Base-by-base conservation (phyloP, 257 asterid species). In the Solanum lycopersicoides region DNA sequence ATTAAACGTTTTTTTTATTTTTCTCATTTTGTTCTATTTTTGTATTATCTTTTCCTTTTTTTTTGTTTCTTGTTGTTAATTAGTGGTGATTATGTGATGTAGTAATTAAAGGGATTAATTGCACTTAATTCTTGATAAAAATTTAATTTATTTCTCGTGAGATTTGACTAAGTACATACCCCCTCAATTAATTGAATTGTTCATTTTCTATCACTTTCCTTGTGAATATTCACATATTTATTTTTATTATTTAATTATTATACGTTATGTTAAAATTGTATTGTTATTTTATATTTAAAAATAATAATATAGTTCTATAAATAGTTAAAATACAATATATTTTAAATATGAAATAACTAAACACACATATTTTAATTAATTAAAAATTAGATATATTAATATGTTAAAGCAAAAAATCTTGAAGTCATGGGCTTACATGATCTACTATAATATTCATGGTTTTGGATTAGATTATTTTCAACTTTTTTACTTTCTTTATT, bases 391-490 rank as follows among this genome's bases (percentile, higher is more conserved):
- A 23, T 23, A 63, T 63, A 11, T 63, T 25, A 23, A 10, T n/a
- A 10, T 63, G 65, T 1, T 18, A 41, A 41, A 42, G 73, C 63
- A 69, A 59, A 82, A 66, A 18, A 23, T 72, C 82, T 82, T 82
- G 63, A 85, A 59, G 84, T 84, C 72, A 86, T 74, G 91, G 91
- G 86, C 30, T 82, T 59, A 47, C 87, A 47, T 83, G 47, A 87
- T 84, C 37, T 86, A 32, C 85, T 11, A 82, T 41, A 87, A 50
- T 53, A 84, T 79, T 45, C n/a, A 56, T 56, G 35, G 65, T 82
- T 89, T 88, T 86, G 87, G 87, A 90, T 89, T 86, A 80, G 87
- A 77, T 84, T 85, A 84, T 71, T 80, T 75, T 21, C 8, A 35
- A 12, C 41, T 21, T 41, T 39, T 75, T 75, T 12, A 37, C 23